Percentiles rank a stretch among this genome's conserved stretches.
Conservation (phyloP, 2,329 filamentous ascomycete genomes). For the Cercospora janseana region DNA sequence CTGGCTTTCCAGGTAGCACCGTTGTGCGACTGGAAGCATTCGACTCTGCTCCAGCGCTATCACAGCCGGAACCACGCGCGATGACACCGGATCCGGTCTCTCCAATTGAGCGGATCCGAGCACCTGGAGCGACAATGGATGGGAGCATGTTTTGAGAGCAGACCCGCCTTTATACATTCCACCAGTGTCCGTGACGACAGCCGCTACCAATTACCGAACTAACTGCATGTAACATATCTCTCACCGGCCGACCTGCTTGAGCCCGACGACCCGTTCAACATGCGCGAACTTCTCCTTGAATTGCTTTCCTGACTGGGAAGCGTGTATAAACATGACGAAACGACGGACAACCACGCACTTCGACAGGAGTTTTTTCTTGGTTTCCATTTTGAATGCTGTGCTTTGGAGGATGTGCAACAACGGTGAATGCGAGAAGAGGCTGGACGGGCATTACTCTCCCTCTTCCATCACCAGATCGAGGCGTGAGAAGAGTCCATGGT, state of each 20-base stretch:
- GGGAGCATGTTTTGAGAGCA: constrained; percentile 26
- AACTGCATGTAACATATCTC: no score
- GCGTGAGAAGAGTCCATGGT: no score
- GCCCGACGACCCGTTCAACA: no score
- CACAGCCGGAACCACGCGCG: constrained; percentile 10
- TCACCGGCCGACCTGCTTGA: no score
- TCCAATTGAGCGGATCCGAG: constrained; percentile 12
- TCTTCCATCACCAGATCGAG: neutral
- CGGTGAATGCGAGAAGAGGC: neutral
- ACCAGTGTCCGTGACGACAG: no score
- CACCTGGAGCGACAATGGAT: constrained; percentile 17
- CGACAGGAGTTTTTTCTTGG: constrained; percentile 8
- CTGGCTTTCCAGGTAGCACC: constrained; percentile 23
- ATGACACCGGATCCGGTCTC: constrained; percentile 15
- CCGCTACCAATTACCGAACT: no score
- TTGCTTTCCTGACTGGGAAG: neutral
- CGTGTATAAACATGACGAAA: constrained; percentile 11
- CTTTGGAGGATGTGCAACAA: neutral
- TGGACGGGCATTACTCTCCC: neutral
- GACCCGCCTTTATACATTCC: constrained; percentile 10
- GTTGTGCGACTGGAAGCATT: constrained; percentile 23
- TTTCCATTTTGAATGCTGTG: neutral
- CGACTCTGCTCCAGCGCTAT: constrained; percentile 10
- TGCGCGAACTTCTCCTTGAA: neutral
- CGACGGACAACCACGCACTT: constrained; percentile 11